Evolutionary conservation across 1,284 basidiomycete genomes (phyloP), one percentile per base, ranked within the genome.

Genomic region (Melampsora americana): DNA sequence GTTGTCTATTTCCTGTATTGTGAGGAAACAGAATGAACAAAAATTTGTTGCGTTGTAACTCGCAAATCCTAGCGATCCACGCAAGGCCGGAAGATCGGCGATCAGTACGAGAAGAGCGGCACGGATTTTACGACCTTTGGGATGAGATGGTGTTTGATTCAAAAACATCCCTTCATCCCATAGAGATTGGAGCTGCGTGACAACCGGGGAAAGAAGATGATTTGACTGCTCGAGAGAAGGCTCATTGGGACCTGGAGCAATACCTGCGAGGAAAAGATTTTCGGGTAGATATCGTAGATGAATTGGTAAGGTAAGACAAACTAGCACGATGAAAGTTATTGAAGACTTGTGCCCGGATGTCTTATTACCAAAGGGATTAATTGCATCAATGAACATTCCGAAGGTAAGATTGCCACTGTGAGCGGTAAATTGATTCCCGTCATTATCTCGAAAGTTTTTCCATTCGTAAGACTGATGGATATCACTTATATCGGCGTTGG

Each of bases 191-290:
- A 60, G 56, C 26, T 60, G 14, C 26, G 14, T 26, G 23, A 60
- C 26, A 26, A 26, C 26, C 26, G 11, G 56, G 11, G 11, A 11
- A 60, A 26, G 56, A 26, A 60, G 14, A 12, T 26, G 26, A 16
- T 60, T 78, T 18, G 71, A 48, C 44, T 81, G 77, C 0, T 80
- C 80, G 0, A 80, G 65, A 28, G 78, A 78, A 1, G 85, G 84
- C 72, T 84, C 82, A 14, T 79, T 78, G 5, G 83, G 84, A 14
- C 83, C 84, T 14, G 85, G 85, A 20, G 85, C 81, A 50, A 84
- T 79, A 2, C 82, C 81, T 28, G 79, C 68, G 9, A 79, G 50
- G 42, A 59, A 77, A 30, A 78, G 60, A 53, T 80, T 78, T 32
- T 79, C 67, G 1, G 65, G 32, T 28, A 65, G 35, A 53, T 78